Evolutionary conservation across 345 rosid species (phyloP), one percentile per base, ranked within the genome.

Genomic region (Lepidium aucheri): DNA sequence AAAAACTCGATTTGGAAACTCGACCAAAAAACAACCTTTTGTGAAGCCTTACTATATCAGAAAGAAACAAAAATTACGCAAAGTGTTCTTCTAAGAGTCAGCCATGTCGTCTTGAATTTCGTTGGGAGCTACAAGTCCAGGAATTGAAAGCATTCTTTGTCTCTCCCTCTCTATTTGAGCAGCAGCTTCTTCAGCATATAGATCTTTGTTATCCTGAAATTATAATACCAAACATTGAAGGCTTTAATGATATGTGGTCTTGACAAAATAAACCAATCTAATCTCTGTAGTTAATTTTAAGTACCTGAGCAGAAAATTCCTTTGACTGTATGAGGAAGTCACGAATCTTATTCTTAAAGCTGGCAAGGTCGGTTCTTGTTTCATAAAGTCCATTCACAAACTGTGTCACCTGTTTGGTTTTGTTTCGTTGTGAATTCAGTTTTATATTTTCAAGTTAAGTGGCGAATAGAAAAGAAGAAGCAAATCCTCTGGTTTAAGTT

Each of bases 291-390:
- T n/a, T 26, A 20, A 12, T 12, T 26, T 22, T 28, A 6, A 8
- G 65, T 80, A 87, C 95, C 95, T 85, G 95, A 51, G 90, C 91
- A 5, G 95, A 87, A 45, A 87, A 85, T 57, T 85, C 95, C 53
- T 87, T 87, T 12, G 95, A 87, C 45, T 87, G 95, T 61, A 87
- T 84, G 41, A 95, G 94, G 69, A 95, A 95, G 82, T 95, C 99
- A 9, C 97, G 78, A 43, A 95, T 89, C 68, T 84, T 95, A 70
- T 85, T 69, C 78, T 95, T 95, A 56, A 95, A 95, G 5, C 72
- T 60, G 20, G 84, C 56, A 17, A 78, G 70, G 55, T 91, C 91
- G 60, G 69, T 85, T 69, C 83, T 85, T 1, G 96, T 83, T 63
- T 91, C 90, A 60, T 78, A 83, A 32, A 91, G 83, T 34, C 96